phyloP scores from a whole-genome alignment of 768 basidiomycete species.

The Tricholoma hemisulphureum region DNA sequence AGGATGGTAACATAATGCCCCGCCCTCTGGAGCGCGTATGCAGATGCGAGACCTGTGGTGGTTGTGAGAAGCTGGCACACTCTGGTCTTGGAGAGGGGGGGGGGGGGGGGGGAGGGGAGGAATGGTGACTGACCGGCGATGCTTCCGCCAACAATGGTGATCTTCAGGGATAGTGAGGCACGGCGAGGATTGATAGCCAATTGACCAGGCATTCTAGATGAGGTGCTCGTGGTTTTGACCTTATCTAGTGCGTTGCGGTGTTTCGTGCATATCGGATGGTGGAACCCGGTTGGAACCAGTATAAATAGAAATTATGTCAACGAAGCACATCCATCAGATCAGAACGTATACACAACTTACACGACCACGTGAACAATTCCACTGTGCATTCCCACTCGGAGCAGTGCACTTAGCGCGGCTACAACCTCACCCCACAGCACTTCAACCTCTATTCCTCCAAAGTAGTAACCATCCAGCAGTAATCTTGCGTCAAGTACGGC shows the following conservation, averaged over 20 bases:
- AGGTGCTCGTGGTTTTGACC: neutral
- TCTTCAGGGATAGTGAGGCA: slow-evolving; percentile 29
- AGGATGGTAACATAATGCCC: slow-evolving; percentile 63
- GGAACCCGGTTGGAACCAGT: neutral
- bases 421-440: too few relatives aligned
- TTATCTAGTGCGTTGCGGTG: neutral
- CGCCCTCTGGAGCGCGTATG: slow-evolving; percentile 51
- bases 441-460: too few relatives aligned
- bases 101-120: too few relatives aligned
- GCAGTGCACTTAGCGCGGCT: too few relatives aligned
- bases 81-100: slow-evolving; percentile 2
- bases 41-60: slow-evolving; percentile 49
- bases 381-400: too few relatives aligned
- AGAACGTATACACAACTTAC: slow-evolving; percentile 2
- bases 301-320: slow-evolving; percentile 15
- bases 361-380: slow-evolving; percentile 10
- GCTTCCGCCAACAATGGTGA: slow-evolving; percentile 46
- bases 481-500: too few relatives aligned
- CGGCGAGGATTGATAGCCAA: slow-evolving; percentile 20
- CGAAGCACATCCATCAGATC: slow-evolving; percentile 20
- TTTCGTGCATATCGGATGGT: neutral
- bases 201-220: slow-evolving; percentile 28
- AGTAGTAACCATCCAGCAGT: too few relatives aligned
- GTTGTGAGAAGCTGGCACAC: neutral
- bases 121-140: slow-evolving; percentile 40